Conservation (phyloP, 306 rosid species). For the Sindora glabra region DNA sequence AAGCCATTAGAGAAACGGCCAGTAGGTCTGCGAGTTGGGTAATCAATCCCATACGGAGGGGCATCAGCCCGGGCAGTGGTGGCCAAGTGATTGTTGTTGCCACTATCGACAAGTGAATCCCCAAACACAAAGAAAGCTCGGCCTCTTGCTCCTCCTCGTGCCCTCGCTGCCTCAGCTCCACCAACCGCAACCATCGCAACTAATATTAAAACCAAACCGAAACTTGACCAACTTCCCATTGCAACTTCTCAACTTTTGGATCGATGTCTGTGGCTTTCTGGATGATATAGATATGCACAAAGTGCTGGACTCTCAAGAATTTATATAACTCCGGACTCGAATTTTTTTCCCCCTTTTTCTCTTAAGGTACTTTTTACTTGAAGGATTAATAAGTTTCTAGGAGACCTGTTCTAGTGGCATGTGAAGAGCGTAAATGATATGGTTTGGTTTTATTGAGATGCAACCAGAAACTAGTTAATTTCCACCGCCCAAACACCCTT, state of each 20-base stretch:
- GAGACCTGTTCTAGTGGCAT: background rate
- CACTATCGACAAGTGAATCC: slow-evolving; percentile 61
- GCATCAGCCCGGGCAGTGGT: slow-evolving; percentile 64
- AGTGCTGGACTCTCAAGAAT: background rate
- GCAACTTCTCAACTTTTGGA: background rate
- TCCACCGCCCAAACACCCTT: background rate
- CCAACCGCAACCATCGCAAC: slow-evolving; percentile 10
- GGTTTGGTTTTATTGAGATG: background rate
- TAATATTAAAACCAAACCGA: background rate
- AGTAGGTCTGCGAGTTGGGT: slow-evolving; percentile 42
- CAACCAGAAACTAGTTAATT: background rate
- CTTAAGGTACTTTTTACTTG: background rate
- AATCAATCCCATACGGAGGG: slow-evolving; percentile 66
- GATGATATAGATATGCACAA: background rate
- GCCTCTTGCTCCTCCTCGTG: background rate
- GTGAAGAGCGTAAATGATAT: background rate
- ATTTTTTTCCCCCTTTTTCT: background rate
- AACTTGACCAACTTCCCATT: slow-evolving; percentile 3
- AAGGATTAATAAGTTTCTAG: background rate
- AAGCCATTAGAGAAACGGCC: slow-evolving; percentile 69
- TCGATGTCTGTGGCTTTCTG: background rate
- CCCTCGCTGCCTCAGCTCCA: slow-evolving; percentile 14
- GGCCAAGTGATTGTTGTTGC: slow-evolving; percentile 54
- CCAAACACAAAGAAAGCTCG: slow-evolving; percentile 63
- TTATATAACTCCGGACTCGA: no score